phyloP scores from a whole-genome alignment of 2,329 filamentous ascomycete species.

The Tolypocladium tropicale region DNA sequence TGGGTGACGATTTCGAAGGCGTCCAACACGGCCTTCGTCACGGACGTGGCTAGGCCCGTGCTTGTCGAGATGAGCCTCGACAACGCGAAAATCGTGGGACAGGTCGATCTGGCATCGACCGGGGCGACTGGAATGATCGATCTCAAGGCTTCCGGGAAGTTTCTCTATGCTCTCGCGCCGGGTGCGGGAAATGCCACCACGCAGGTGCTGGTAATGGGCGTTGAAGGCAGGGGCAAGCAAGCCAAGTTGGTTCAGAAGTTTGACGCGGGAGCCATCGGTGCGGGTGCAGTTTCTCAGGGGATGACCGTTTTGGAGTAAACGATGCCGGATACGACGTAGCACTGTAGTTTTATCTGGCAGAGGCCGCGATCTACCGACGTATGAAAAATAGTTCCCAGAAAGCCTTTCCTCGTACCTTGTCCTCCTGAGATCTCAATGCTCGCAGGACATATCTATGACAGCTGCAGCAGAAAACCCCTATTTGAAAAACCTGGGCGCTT shows the following conservation, averaged over 20 bases:
- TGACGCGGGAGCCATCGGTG: conserved; percentile 2
- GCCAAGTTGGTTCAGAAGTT: conserved; percentile 4
- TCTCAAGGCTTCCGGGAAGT: conserved; percentile 37
- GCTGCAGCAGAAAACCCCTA: too few relatives aligned
- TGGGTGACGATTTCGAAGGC: conserved; percentile 41
- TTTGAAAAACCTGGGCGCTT: too few relatives aligned
- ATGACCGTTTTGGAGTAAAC: conserved; percentile 1
- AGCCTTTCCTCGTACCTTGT: too few relatives aligned
- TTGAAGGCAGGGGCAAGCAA: not conserved
- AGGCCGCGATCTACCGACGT: too few relatives aligned
- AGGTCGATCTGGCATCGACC: conserved; percentile 31
- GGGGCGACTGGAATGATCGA: conserved; percentile 47
- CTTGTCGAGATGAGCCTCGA: conserved; percentile 45
- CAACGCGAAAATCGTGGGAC: conserved; percentile 35
- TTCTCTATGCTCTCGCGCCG: conserved; percentile 47
- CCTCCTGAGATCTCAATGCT: too few relatives aligned
- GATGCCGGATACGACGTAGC: too few relatives aligned
- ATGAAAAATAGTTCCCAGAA: too few relatives aligned
- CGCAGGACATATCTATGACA: too few relatives aligned
- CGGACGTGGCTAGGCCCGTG: conserved; percentile 40
- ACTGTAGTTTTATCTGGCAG: too few relatives aligned
- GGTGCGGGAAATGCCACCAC: conserved; percentile 34
- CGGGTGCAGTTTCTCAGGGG: conserved; percentile 2
- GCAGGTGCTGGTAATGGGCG: conserved; percentile 23
- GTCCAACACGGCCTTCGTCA: conserved; percentile 45